Conservation (phyloP, 495 filamentous ascomycete genomes). For the Penicillium egyptiacum region DNA sequence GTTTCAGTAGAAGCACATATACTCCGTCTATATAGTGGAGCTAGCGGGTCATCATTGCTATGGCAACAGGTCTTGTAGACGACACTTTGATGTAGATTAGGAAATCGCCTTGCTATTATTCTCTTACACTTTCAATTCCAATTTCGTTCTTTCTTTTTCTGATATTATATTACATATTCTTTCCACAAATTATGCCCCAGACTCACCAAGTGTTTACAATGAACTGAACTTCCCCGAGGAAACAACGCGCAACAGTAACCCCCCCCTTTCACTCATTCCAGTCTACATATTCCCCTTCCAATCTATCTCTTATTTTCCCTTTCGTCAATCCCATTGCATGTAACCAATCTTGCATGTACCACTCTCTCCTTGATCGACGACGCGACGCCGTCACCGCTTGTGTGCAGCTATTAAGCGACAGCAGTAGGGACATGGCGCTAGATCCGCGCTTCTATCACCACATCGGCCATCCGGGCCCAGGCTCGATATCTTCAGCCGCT, state of each 20-base stretch:
- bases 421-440: slow-evolving; percentile 54
- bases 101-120: background rate
- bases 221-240: slow-evolving; percentile 22
- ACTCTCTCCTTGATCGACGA: slow-evolving; percentile 40
- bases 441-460: slow-evolving; percentile 57
- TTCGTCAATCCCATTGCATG: slow-evolving; percentile 7
- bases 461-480: slow-evolving; percentile 41
- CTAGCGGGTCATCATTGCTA: background rate
- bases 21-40: background rate
- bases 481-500: slow-evolving; percentile 58
- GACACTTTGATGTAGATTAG: background rate
- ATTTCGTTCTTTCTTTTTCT: background rate
- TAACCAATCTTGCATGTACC: slow-evolving; percentile 43
- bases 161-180: background rate
- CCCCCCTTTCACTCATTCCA: slow-evolving; percentile 21
- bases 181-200: background rate
- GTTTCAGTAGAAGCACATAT: background rate
- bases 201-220: background rate
- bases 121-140: background rate
- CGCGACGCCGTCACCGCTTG: slow-evolving; percentile 47
- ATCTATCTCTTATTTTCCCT: slow-evolving; percentile 1
- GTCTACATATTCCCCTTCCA: slow-evolving; percentile 12
- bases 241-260: slow-evolving; percentile 33
- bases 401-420: slow-evolving; percentile 50
- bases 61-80: background rate